A percentile compares a stretch with the other conserved stretches of the same genome.
phyloP scores from a whole-genome alignment of 768 basidiomycete species.

The Russula sp. region DNA sequence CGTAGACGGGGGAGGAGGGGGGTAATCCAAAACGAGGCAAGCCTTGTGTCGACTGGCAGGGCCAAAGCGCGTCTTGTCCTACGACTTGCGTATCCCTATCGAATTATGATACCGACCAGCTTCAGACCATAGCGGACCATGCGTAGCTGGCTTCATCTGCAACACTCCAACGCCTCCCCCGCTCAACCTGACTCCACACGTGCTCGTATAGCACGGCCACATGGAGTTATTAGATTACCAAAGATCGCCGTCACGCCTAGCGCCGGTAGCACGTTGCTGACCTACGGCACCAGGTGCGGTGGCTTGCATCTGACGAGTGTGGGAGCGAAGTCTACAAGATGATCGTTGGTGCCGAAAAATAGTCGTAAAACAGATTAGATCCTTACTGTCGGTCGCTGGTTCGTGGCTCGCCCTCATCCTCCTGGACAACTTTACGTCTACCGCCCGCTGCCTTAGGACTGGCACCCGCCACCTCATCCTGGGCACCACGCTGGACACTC shows the following conservation, averaged over 20 bases:
- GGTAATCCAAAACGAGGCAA: constrained; percentile 21
- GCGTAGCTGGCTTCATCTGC: constrained; percentile 34
- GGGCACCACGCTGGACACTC: constrained; percentile 81
- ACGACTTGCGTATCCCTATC: constrained; percentile 38
- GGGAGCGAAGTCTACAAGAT: constrained; percentile 70
- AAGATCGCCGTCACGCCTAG: constrained; percentile 46
- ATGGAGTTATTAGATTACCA: constrained; percentile 41
- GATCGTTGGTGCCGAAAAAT: constrained; percentile 22
- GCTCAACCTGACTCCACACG: constrained; percentile 48
- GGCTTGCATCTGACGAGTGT: constrained; percentile 77
- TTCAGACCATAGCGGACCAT: constrained; percentile 37
- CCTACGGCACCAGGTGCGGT: constrained; percentile 48
- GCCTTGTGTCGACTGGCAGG: constrained; percentile 17
- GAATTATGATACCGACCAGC: constrained; percentile 42
- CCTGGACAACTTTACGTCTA: constrained; percentile 78
- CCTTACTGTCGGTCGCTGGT: constrained; percentile 81
- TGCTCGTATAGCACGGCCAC: constrained; percentile 37
- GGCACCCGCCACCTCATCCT: constrained; percentile 58
- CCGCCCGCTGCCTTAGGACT: constrained; percentile 61
- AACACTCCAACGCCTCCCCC: constrained; percentile 44
- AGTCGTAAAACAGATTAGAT: constrained; percentile 30
- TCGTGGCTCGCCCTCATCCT: constrained; percentile 75
- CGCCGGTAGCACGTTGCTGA: constrained; percentile 42
- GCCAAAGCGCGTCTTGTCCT: constrained; percentile 21
- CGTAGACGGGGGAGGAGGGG: constrained; percentile 17